These are phyloP conservation scores for Quercus tomentella DNA, from an alignment of 331 rosid species.

Conservation along the genomic window DNA sequence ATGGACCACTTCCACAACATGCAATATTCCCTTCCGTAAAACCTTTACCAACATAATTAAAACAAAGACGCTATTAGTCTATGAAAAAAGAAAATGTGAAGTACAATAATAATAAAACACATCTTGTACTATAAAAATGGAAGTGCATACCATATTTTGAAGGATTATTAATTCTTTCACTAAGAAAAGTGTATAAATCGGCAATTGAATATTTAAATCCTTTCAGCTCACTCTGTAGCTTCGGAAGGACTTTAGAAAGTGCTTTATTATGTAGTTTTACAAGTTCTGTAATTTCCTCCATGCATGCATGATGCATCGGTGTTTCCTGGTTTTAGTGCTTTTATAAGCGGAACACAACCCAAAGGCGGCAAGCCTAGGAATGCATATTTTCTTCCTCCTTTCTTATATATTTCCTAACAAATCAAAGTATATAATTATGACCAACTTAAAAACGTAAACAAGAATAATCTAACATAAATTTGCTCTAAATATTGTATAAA, in stretches of 20 bases:
- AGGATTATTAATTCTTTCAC: too few species aligned
- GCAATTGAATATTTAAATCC: background rate
- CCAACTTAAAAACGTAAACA: too few species aligned
- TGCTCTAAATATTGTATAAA: too few species aligned
- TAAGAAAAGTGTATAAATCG: too few species aligned
- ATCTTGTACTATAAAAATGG: background rate
- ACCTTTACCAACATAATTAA: constrained; percentile 19
- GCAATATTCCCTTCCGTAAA: constrained; percentile 33
- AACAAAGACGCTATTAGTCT: background rate
- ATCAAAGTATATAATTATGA: too few species aligned
- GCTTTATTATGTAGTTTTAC: constrained; percentile 29
- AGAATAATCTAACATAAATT: too few species aligned
- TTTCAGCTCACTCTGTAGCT: constrained; percentile 21
- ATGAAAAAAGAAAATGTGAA: background rate
- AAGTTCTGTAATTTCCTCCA: constrained; percentile 9
- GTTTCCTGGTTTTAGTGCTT: too few species aligned
- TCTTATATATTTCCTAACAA: too few species aligned
- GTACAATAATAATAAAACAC: too few species aligned
- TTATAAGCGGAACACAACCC: too few species aligned
- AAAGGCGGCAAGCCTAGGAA: too few species aligned
- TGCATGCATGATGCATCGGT: constrained; percentile 22
- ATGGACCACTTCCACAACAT: constrained; percentile 64
- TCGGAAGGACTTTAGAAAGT: constrained; percentile 15
- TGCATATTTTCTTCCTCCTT: too few species aligned
- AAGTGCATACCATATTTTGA: constrained; percentile 14